Evolutionary conservation across 129 eudicot genomes (phyloP).

Genomic region (Silybum marianum): DNA sequence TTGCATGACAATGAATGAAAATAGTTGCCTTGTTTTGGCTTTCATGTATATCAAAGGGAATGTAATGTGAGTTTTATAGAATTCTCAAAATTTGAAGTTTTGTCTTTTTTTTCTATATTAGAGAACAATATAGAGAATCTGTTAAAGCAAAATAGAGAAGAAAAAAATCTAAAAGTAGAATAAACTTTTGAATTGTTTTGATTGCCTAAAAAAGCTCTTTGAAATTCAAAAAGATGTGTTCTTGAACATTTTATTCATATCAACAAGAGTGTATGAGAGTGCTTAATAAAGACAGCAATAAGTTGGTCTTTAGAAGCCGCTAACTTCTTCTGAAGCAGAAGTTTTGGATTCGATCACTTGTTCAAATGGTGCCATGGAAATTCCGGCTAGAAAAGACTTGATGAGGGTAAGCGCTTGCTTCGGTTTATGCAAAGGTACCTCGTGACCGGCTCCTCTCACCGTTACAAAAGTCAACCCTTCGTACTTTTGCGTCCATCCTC

Average conservation of each 20-base stretch:
- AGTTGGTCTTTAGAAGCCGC: constrained; percentile 24
- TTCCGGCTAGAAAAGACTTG: constrained; percentile 67
- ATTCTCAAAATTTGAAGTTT: no score
- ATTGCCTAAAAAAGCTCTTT: neutral
- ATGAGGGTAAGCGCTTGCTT: constrained; percentile 70
- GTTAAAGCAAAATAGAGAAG: no score
- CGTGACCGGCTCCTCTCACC: constrained; percentile 93
- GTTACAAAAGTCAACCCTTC: constrained; percentile 82
- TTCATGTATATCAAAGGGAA: no score
- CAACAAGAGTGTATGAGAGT: neutral
- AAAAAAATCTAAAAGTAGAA: neutral
- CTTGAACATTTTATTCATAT: constrained; percentile 17
- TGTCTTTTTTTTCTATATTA: no score
- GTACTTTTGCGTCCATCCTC: constrained; percentile 82
- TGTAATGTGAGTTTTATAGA: neutral
- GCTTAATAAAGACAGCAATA: neutral
- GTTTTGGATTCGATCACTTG: constrained; percentile 30
- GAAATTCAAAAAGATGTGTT: constrained; percentile 4
- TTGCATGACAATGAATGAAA: no score
- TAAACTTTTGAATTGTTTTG: neutral
- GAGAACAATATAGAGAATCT: neutral
- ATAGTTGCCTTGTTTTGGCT: no score
- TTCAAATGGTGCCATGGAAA: constrained; percentile 55
- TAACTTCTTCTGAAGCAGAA: constrained; percentile 25
- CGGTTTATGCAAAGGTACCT: constrained; percentile 86